Conservation (phyloP, 2,329 filamentous ascomycete species). For the Diaporthe sp. region DNA sequence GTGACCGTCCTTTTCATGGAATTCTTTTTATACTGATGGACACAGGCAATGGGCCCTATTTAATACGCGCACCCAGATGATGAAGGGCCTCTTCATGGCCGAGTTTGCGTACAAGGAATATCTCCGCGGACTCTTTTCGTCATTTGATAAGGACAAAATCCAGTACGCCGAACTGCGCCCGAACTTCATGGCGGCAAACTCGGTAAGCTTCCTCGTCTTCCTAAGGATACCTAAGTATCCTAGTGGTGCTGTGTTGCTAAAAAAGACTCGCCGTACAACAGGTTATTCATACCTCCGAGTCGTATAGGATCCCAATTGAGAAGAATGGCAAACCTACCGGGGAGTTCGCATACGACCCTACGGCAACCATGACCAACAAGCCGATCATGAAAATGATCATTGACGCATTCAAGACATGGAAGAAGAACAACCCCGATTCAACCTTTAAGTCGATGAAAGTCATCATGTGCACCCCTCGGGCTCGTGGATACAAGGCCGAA, state of each 20-base stretch:
- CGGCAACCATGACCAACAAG: slow-evolving; percentile 63
- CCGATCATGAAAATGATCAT: slow-evolving; percentile 74
- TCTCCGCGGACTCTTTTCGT: slow-evolving; percentile 70
- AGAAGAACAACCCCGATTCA: slow-evolving; percentile 49
- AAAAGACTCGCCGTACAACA: neutral
- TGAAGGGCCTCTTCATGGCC: slow-evolving; percentile 81
- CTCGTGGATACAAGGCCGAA: slow-evolving; percentile 58
- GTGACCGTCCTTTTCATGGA: neutral
- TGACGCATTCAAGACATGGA: slow-evolving; percentile 66
- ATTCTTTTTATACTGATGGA: neutral
- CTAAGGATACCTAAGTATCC: slow-evolving; percentile 51
- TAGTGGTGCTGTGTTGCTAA: neutral
- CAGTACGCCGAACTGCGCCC: slow-evolving; percentile 80
- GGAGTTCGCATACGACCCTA: slow-evolving; percentile 53
- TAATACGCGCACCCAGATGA: slow-evolving; percentile 77
- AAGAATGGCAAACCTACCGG: neutral
- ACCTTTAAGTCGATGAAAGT: slow-evolving; percentile 77
- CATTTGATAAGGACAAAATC: slow-evolving; percentile 75
- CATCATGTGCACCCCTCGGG: slow-evolving; percentile 79
- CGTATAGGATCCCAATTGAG: neutral
- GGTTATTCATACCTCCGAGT: neutral
- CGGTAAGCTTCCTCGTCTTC: slow-evolving; percentile 64
- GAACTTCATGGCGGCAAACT: slow-evolving; percentile 76
- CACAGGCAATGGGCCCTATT: slow-evolving; percentile 71
- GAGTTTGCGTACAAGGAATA: slow-evolving; percentile 73